Base-by-base conservation (phyloP, 164 flowering plant species). In the Saururus chinensis region DNA sequence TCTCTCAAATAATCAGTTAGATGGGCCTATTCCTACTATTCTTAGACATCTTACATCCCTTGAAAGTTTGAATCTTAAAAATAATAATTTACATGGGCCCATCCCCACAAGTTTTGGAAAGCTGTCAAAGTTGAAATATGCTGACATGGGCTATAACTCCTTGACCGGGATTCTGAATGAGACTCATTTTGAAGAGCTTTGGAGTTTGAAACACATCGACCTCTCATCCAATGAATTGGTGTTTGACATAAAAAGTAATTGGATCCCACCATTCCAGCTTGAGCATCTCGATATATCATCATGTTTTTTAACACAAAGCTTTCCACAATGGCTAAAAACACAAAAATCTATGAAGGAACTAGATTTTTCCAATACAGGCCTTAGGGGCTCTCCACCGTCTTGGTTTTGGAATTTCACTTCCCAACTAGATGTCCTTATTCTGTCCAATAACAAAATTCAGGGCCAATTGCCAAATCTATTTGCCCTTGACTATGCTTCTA, bases 251-350 rank as follows among this genome's bases (percentile, higher is more conserved):
- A 14, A 24, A 30, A 30, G 37, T 0, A 37, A 67, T 10, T 75
- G 79, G 79, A 20, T 67, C 26, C 75, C 70, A 22, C 73, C 77
- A 54, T 77, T 74, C 54, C 63, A 24, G 42, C 73, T 74, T 21
- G 8, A 21, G 1, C 0, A 0, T 4, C 24, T 77, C 19, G 13
- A 40, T 0, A 12, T 77, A 2, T 20, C 22, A 4, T 60, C 67
- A 52, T 70, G 70, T 57, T 19, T 7, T 24, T 51, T 74, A 10
- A 67, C 68, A 16, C 71, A 68, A 0, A 16, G 20, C 0, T 67
- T 74, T 60, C 71, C 72, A 3, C 40, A 35, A 24, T 77, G 80
- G 80, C 70, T 77, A 42, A 63, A 60, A n/a, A 56, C 35, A 19
- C 80, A 73, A 52, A 69, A 21, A 30, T 12, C 60, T 25, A 66